Base-by-base conservation (phyloP, 1,139 yeast species). In the Suhomyces maxii region DNA sequence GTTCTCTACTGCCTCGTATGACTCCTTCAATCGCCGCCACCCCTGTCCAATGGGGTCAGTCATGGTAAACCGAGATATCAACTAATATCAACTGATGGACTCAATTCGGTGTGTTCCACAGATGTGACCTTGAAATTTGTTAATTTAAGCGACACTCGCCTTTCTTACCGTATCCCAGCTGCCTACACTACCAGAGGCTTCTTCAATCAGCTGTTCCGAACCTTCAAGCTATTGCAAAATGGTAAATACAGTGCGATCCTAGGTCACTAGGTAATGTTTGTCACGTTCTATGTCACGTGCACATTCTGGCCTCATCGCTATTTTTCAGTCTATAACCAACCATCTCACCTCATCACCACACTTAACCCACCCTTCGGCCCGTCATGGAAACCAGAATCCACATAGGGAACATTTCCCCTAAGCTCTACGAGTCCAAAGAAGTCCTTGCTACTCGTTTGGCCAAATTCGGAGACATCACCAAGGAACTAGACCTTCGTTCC, bases 351-450 rank as follows among this genome's bases (percentile, higher is more conserved):
- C 8, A 11, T 23, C 39, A 26, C 36, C 12, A 13, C 10, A 34
- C 34, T 34, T 9, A 12, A 40, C 34, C 36, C 26, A 41, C 12
- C 38, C 37, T 18, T 18, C 3, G 3, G 53, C 42, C 9, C 46
- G 31, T 44, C 35, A 53, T 57, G 34, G 59, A 55, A 28, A 56
- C 60, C 41, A 61, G 91, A 40, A 60, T 87, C n/a, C 86, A 84
- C 58, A 80, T 88, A 11, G 93, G 95, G 11, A 78, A 83, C 47
- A 76, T 88, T 36, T 82, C 93, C 1, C 65, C 74, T 2, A 67
- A 70, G 18, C 69, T 87, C 12, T 77, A 79, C 2, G 70, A 70
- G 4, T 69, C 71, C 30, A 64, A 71, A 0, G 59, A 58, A 0
- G 78, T 74, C 37, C 65, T 88, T 36, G 68, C 65, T 37, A 41